Percentiles rank a stretch among this genome's conserved stretches.
phyloP scores from a whole-genome alignment of 2,329 filamentous ascomycete genomes.

The Plectosphaerella plurivora region DNA sequence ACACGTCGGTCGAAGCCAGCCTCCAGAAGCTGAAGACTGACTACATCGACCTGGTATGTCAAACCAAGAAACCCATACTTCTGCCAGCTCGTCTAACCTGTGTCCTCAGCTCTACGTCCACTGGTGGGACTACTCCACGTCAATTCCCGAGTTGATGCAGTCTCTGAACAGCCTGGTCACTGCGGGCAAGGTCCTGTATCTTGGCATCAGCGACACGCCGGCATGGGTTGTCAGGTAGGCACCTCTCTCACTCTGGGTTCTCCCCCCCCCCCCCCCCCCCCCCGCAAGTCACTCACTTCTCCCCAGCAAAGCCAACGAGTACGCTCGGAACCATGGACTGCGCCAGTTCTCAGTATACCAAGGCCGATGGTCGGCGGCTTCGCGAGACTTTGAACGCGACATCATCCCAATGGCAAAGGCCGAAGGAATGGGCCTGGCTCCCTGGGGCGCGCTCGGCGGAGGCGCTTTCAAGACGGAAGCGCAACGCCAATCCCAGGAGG shows the following conservation, averaged over 20 bases:
- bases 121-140: slow-evolving; percentile 65
- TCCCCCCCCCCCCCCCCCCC: no score
- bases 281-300: not conserved
- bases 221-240: slow-evolving; percentile 59
- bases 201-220: slow-evolving; percentile 65
- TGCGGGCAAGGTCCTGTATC: slow-evolving; percentile 58
- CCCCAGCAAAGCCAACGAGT: slow-evolving; percentile 56
- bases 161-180: slow-evolving; percentile 56
- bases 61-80: slow-evolving; percentile 22
- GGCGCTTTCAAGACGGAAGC: slow-evolving; percentile 26
- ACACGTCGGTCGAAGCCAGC: slow-evolving; percentile 49
- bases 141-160: slow-evolving; percentile 65
- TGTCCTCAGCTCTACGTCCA: slow-evolving; percentile 49
- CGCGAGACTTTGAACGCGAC: slow-evolving; percentile 67
- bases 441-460: slow-evolving; percentile 48
- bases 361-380: slow-evolving; percentile 56
- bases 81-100: not conserved
- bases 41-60: slow-evolving; percentile 56
- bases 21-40: slow-evolving; percentile 59
- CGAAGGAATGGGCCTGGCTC: slow-evolving; percentile 57
- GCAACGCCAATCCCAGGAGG: slow-evolving; percentile 24
- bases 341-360: slow-evolving; percentile 67
- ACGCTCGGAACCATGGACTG: slow-evolving; percentile 66
- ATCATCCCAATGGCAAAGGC: slow-evolving; percentile 61
- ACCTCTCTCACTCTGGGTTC: not conserved